Conservation (phyloP, 2,329 filamentous ascomycete species). For the Tolypocladium tundrense region DNA sequence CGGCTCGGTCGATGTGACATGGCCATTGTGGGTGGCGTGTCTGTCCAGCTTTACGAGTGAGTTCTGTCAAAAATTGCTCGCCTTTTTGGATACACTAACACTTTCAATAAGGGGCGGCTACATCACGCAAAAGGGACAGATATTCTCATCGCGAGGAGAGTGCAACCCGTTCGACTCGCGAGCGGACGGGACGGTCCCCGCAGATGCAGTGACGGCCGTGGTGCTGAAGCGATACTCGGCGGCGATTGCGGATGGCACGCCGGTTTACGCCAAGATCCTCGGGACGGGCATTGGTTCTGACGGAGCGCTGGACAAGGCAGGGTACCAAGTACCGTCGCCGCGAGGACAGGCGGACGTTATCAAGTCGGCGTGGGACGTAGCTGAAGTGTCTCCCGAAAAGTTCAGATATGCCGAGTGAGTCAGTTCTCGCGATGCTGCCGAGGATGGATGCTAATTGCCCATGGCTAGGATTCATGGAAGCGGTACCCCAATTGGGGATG, state of each 20-base stretch:
- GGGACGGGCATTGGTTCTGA: constrained; percentile 5
- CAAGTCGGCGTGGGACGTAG: constrained; percentile 4
- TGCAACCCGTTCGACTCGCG: constrained; percentile 5
- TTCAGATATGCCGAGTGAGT: constrained; percentile 5
- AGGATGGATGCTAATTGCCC: not conserved
- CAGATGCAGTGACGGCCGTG: constrained; percentile 3
- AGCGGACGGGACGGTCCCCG: constrained; percentile 5
- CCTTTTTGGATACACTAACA: not conserved
- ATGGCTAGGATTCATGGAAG: constrained; percentile 5
- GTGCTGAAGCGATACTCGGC: constrained; percentile 1
- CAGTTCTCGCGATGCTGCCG: not conserved
- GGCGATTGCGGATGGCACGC: not conserved
- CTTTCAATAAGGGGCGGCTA: constrained; percentile 3
- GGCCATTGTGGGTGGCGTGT: constrained; percentile 4
- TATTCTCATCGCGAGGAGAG: constrained; percentile 3
- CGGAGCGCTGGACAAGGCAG: constrained; percentile 6
- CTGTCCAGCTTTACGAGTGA: constrained; percentile 4
- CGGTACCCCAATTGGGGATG: constrained; percentile 7
- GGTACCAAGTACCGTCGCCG: constrained; percentile 5
- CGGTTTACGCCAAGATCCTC: constrained; percentile 4
- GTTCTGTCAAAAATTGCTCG: not conserved
- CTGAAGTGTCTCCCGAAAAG: not conserved
- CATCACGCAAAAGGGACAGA: constrained; percentile 4
- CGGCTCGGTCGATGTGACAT: constrained; percentile 4
- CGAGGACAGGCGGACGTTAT: constrained; percentile 6